Evolutionary conservation across 140 eudicot species (phyloP).

Genomic region (Flaveria floridana): DNA sequence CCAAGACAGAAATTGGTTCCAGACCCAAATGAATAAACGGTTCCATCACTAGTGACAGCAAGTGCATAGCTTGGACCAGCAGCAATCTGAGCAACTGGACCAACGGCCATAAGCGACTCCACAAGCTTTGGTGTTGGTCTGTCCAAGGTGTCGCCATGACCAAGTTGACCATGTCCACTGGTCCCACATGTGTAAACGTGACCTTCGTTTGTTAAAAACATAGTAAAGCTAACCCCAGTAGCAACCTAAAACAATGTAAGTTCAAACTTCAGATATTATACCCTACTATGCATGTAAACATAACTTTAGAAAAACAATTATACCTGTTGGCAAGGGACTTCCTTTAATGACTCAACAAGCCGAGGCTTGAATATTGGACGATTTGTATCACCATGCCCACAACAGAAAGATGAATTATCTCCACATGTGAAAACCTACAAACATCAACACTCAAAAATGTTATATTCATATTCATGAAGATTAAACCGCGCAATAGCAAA

Average conservation of each 20-base stretch:
- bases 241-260: constrained; percentile 58
- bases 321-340: constrained; percentile 80
- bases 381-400: constrained; percentile 79
- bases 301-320: background rate
- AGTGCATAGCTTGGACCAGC: constrained; percentile 88
- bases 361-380: constrained; percentile 81
- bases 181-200: constrained; percentile 86
- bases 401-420: constrained; percentile 85
- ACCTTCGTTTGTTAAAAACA: constrained; percentile 71
- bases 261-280: background rate
- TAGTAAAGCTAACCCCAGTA: constrained; percentile 84
- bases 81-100: constrained; percentile 58
- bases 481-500: background rate
- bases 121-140: constrained; percentile 63
- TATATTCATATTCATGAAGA: constrained; percentile 6
- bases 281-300: background rate
- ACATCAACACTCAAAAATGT: background rate
- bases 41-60: constrained; percentile 69
- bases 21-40: constrained; percentile 73
- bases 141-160: constrained; percentile 81
- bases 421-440: constrained; percentile 91
- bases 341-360: constrained; percentile 70
- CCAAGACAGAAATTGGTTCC: constrained; percentile 93
- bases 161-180: constrained; percentile 81
- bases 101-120: constrained; percentile 46